Evolutionary conservation across 257 asterid genomes (phyloP).

Genomic region (Solanum pimpinellifolium): DNA sequence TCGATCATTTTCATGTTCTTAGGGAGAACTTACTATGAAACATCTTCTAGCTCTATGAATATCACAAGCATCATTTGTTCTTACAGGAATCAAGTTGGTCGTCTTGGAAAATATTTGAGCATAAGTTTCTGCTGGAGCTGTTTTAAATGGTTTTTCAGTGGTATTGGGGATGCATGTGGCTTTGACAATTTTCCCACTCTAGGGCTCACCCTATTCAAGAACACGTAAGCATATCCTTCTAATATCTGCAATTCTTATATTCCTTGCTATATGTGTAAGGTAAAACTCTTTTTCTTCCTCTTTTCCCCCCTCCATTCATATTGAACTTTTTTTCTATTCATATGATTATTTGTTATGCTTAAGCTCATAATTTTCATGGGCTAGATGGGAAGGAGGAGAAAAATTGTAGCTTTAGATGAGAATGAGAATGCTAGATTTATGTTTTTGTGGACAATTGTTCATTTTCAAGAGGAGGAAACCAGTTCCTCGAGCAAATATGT

Average conservation of each 20-base stretch:
- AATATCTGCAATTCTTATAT: not conserved
- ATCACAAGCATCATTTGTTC: not conserved
- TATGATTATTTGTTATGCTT: not conserved
- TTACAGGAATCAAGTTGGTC: conserved; percentile 76
- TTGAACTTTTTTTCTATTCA: not conserved
- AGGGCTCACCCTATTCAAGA: conserved; percentile 66
- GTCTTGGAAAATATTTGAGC: conserved; percentile 87
- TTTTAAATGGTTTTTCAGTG: conserved; percentile 98
- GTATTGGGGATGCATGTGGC: conserved; percentile 90
- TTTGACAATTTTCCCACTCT: conserved; percentile 88
- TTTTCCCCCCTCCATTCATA: not conserved
- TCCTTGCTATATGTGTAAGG: not conserved
- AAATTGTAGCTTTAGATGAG: not conserved
- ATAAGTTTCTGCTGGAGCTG: conserved; percentile 88
- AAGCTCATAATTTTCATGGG: not conserved
- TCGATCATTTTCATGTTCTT: not conserved
- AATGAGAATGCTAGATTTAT: not conserved
- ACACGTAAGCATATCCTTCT: conserved; percentile 42
- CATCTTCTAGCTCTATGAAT: not conserved
- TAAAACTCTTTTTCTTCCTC: not conserved
- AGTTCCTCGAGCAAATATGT: not conserved
- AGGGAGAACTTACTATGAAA: not conserved
- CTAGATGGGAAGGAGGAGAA: not conserved
- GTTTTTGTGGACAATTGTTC: not conserved
- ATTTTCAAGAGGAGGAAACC: not conserved